phyloP scores from a whole-genome alignment of 345 rosid species.

The Corymbia maculata region DNA sequence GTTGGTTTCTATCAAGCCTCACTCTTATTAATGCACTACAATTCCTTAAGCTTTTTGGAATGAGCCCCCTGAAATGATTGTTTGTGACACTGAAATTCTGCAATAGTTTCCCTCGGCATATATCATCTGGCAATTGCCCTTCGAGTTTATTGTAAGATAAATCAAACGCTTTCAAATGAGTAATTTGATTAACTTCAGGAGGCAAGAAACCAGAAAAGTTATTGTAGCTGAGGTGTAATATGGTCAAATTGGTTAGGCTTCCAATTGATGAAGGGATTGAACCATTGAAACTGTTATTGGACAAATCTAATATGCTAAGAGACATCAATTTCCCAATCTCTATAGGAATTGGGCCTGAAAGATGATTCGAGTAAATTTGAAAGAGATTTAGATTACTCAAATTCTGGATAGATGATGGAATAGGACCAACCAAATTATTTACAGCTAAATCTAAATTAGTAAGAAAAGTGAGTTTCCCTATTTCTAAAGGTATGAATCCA shows the following conservation, averaged over 20 bases:
- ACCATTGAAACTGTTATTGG: not conserved
- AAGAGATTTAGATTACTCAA: not conserved
- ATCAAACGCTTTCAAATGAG: not conserved
- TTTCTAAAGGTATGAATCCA: not conserved
- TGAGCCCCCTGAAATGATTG: not conserved
- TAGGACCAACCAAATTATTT: not conserved
- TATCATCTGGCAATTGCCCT: not conserved
- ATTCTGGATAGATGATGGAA: not conserved
- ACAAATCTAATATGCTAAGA: not conserved
- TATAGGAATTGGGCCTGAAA: not conserved
- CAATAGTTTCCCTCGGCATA: not conserved
- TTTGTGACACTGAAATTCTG: not conserved
- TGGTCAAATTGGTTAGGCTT: not conserved
- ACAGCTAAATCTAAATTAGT: not conserved
- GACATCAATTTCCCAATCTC: not conserved
- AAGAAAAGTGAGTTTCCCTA: not conserved
- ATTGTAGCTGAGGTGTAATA: not conserved
- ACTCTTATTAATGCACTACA: too few species aligned
- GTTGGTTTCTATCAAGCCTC: too few species aligned
- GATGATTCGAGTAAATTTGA: not conserved
- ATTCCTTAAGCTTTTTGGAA: not conserved
- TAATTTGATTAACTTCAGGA: not conserved
- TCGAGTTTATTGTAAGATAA: not conserved
- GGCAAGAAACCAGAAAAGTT: not conserved
- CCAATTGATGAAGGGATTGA: not conserved